These are phyloP conservation scores for Oidiodendron maius DNA, from an alignment of 495 filamentous ascomycete genomes.

Conservation along the genomic window DNA sequence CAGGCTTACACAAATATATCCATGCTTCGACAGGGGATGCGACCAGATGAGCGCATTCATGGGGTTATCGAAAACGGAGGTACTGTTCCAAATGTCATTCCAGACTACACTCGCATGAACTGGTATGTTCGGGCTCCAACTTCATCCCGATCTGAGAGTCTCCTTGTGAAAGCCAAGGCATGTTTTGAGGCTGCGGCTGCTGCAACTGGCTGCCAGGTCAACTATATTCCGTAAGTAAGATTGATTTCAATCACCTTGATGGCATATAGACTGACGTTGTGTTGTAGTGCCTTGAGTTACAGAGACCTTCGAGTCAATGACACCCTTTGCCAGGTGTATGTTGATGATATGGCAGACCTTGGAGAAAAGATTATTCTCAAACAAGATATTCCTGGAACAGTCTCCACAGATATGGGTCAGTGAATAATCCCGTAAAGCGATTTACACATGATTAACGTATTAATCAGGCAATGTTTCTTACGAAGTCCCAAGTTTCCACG, in stretches of 20 bases:
- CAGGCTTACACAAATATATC: slow-evolving; percentile 12
- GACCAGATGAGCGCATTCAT: slow-evolving; percentile 14
- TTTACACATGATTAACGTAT: too few relatives aligned
- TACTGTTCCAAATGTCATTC: slow-evolving; percentile 16
- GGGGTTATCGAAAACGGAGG: slow-evolving; percentile 14
- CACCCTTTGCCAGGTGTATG: slow-evolving; percentile 4
- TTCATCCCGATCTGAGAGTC: neutral
- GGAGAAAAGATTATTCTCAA: slow-evolving; percentile 4
- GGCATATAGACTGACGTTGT: too few relatives aligned
- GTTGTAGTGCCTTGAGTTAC: slow-evolving; percentile 5
- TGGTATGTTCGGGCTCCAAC: slow-evolving; percentile 8
- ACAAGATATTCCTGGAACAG: slow-evolving; percentile 41
- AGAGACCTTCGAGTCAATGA: slow-evolving; percentile 11
- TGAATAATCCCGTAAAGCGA: too few relatives aligned
- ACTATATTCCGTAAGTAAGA: slow-evolving; percentile 38
- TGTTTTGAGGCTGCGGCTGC: slow-evolving; percentile 13
- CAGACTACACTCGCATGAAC: slow-evolving; percentile 7
- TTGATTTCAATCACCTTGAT: too few relatives aligned
- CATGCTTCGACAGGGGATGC: slow-evolving; percentile 15
- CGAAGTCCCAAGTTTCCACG: slow-evolving; percentile 54
- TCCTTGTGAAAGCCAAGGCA: slow-evolving; percentile 6
- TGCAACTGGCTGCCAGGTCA: slow-evolving; percentile 21
- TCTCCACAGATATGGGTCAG: slow-evolving; percentile 53
- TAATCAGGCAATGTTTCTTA: slow-evolving; percentile 65
- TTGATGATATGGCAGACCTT: slow-evolving; percentile 3